Evolutionary conservation across 2,329 filamentous ascomycete species (phyloP).

Genomic region (Rhynchosporium graminicola): DNA sequence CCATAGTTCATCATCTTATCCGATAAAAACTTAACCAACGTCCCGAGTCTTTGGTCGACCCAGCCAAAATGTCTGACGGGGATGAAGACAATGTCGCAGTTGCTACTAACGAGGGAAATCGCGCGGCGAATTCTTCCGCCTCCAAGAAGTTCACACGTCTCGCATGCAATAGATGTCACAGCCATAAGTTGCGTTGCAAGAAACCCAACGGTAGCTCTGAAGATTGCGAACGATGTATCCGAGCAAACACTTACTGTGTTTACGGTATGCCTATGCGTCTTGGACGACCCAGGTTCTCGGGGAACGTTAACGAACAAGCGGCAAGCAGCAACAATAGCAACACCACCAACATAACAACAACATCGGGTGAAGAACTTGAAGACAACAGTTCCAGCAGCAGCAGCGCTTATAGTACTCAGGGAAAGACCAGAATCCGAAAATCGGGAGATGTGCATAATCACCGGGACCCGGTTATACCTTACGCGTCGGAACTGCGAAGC

Average conservation of each 20-base stretch:
- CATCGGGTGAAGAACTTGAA: not conserved
- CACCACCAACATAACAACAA: not conserved
- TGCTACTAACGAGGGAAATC: too few species aligned
- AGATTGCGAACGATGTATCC: constrained; percentile 1
- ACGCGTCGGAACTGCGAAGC: too few species aligned
- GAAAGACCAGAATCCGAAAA: not conserved
- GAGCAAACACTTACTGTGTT: constrained; percentile 6
- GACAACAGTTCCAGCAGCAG: constrained; percentile 3
- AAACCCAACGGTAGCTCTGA: not conserved
- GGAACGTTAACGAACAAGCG: not conserved
- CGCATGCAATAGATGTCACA: constrained; percentile 8
- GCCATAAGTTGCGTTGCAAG: constrained; percentile 5
- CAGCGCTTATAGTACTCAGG: constrained; percentile 3
- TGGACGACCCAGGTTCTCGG: not conserved
- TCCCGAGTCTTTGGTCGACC: too few species aligned
- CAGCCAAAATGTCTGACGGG: too few species aligned
- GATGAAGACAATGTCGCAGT: not conserved
- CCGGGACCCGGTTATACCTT: not conserved
- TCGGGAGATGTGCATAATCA: not conserved
- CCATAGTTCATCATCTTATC: too few species aligned
- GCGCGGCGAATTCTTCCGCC: not conserved
- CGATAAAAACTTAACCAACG: too few species aligned
- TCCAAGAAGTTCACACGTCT: constrained; percentile 7
- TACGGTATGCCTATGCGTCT: constrained; percentile 6
- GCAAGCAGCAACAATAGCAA: not conserved